Evolutionary conservation across 2,329 filamentous ascomycete genomes (phyloP).

Genomic region (Pseudogymnoascus destructans): DNA sequence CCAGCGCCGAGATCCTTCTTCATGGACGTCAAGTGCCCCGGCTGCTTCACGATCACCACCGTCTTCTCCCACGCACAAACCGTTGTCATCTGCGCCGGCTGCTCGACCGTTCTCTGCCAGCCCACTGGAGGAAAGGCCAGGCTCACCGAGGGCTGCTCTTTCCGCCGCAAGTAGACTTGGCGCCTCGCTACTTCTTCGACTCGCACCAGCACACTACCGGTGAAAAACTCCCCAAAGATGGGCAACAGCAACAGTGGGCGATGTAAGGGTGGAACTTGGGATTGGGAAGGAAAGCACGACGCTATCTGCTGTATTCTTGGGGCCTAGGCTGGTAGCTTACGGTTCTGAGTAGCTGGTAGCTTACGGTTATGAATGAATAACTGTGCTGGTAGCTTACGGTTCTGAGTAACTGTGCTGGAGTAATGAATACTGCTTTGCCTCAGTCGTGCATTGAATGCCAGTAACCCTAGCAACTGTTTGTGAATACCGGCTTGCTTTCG

Average conservation of each 20-base stretch:
- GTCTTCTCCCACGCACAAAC: constrained; percentile 99
- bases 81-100: constrained; percentile 99
- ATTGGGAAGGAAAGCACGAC: background rate
- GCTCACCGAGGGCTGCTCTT: constrained; percentile 99
- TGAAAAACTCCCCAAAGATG: constrained; percentile 8
- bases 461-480: background rate
- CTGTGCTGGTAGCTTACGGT: constrained; percentile 5
- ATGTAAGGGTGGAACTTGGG: constrained; percentile 7
- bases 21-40: constrained; percentile 99
- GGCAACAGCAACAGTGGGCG: constrained; percentile 6
- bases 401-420: constrained; percentile 7
- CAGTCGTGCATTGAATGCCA: constrained; percentile 4
- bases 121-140: constrained; percentile 98
- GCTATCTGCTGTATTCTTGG: constrained; percentile 9
- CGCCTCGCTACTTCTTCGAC: constrained; percentile 30
- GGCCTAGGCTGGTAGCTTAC: constrained; percentile 6
- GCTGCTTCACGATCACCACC: constrained; percentile 99
- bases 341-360: constrained; percentile 6
- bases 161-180: constrained; percentile 94
- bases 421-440: constrained; percentile 3
- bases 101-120: constrained; percentile 99
- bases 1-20: constrained; percentile 97
- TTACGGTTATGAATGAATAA: constrained; percentile 8
- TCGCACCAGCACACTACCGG: constrained; percentile 18
- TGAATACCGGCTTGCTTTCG: background rate